These are phyloP conservation scores for Pseudozyma tsukubaensis DNA, from an alignment of 1,284 basidiomycete genomes.

Conservation along the genomic window DNA sequence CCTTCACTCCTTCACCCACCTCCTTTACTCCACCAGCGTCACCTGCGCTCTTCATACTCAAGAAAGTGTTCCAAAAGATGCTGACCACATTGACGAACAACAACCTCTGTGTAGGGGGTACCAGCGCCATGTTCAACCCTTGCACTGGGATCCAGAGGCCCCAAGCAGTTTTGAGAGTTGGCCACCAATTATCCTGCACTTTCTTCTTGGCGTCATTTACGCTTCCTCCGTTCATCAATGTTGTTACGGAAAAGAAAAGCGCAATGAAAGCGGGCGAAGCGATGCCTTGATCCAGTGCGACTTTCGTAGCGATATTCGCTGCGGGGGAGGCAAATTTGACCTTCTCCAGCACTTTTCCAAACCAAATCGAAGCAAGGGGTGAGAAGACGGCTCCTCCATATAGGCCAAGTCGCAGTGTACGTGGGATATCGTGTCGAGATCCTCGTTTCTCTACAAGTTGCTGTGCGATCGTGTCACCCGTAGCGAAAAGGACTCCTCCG, in stretches of 20 bases:
- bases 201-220: constrained; percentile 43
- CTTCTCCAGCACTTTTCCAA: constrained; percentile 50
- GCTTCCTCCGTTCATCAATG: constrained; percentile 45
- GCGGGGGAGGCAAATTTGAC: constrained; percentile 33
- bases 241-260: constrained; percentile 54
- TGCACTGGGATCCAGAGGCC: constrained; percentile 61
- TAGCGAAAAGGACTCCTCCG: constrained; percentile 56
- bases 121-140: constrained; percentile 58
- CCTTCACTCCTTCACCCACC: neutral
- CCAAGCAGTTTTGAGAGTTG: constrained; percentile 57
- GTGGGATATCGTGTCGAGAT: constrained; percentile 37
- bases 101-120: constrained; percentile 41
- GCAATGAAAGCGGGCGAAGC: constrained; percentile 49
- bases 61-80: constrained; percentile 63
- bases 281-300: constrained; percentile 55
- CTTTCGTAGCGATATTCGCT: constrained; percentile 53
- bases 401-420: constrained; percentile 45
- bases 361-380: constrained; percentile 56
- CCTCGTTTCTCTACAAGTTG: constrained; percentile 55
- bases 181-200: constrained; percentile 52
- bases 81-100: constrained; percentile 58
- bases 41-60: constrained; percentile 32
- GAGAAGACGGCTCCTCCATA: constrained; percentile 63
- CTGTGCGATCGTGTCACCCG: constrained; percentile 61
- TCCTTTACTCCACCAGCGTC: neutral